These are phyloP conservation scores for Abrus precatorius DNA, from an alignment of 306 rosid species.

Conservation along the genomic window DNA sequence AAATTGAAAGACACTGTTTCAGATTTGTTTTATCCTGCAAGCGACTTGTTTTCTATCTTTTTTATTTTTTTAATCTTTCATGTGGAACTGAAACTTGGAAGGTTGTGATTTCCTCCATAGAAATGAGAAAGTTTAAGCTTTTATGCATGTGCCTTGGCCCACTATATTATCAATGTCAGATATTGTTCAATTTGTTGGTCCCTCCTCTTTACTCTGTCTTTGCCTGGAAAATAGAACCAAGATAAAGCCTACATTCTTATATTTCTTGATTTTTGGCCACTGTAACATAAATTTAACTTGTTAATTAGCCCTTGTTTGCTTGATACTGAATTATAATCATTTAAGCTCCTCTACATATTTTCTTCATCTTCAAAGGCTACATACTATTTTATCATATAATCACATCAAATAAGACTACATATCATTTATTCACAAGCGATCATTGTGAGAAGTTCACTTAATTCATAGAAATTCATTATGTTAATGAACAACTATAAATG, in stretches of 20 bases:
- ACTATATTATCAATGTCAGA: slow-evolving; percentile 43
- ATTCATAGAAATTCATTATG: background rate
- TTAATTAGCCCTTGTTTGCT: background rate
- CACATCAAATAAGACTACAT: background rate
- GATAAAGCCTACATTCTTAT: slow-evolving; percentile 10
- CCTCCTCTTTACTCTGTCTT: slow-evolving; percentile 11
- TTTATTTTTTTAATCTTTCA: background rate
- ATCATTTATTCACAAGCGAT: background rate
- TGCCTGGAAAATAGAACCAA: slow-evolving; percentile 30
- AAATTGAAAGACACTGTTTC: slow-evolving; percentile 28
- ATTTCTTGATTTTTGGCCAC: slow-evolving; percentile 4
- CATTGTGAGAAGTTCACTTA: background rate
- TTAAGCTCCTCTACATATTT: background rate
- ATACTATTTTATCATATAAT: background rate
- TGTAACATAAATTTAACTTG: background rate
- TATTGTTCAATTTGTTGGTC: slow-evolving; percentile 49
- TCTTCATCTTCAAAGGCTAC: background rate
- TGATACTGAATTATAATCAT: background rate
- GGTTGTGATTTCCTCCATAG: slow-evolving; percentile 38
- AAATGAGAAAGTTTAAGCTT: slow-evolving; percentile 15
- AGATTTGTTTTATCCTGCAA: slow-evolving; percentile 31
- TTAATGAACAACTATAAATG: background rate
- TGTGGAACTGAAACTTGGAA: slow-evolving; percentile 45
- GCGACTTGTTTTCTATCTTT: background rate
- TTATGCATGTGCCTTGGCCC: slow-evolving; percentile 40